phyloP scores from a whole-genome alignment of 2,329 filamentous ascomycete genomes.

The Fusarium palustre region DNA sequence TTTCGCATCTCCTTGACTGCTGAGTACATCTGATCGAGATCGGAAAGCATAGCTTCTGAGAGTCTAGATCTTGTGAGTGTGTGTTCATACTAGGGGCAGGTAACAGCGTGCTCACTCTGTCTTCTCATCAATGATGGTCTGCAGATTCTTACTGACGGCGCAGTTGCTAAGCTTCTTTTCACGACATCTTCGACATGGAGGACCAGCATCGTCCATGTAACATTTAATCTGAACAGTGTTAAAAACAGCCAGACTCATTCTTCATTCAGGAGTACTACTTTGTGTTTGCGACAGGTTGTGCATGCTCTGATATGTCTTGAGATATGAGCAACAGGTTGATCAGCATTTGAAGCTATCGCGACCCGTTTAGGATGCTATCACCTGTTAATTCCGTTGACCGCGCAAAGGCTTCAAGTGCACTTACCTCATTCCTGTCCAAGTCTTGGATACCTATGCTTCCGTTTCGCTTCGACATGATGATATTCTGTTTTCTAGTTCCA shows the following conservation, averaged over 20 bases:
- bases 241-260: fast-evolving
- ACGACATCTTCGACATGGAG: constrained; percentile 54
- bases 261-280: constrained; percentile 44
- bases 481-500: background rate
- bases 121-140: constrained; percentile 57
- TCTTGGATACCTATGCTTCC: background rate
- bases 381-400: background rate
- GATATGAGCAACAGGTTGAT: constrained; percentile 56
- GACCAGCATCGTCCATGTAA: constrained; percentile 55
- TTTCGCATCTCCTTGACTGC: constrained; percentile 43
- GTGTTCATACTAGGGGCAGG: fast-evolving
- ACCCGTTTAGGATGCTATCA: constrained; percentile 21
- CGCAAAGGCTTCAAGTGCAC: fast-evolving
- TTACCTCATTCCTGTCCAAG: constrained; percentile 7
- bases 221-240: constrained; percentile 52
- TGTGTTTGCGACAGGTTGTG: constrained; percentile 56
- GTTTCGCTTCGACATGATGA: constrained; percentile 21
- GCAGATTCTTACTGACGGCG: constrained; percentile 56
- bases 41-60: constrained; percentile 39
- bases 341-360: constrained; percentile 59
- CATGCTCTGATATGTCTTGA: constrained; percentile 57
- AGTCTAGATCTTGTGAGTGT: background rate
- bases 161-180: constrained; percentile 54
- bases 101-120: constrained; percentile 47
- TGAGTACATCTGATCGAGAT: constrained; percentile 43